Percentiles rank a stretch among this genome's conserved stretches.
Evolutionary conservation across 169 alveolate species (phyloP).

Genomic region (Ichthyophthirius multifiliis): DNA sequence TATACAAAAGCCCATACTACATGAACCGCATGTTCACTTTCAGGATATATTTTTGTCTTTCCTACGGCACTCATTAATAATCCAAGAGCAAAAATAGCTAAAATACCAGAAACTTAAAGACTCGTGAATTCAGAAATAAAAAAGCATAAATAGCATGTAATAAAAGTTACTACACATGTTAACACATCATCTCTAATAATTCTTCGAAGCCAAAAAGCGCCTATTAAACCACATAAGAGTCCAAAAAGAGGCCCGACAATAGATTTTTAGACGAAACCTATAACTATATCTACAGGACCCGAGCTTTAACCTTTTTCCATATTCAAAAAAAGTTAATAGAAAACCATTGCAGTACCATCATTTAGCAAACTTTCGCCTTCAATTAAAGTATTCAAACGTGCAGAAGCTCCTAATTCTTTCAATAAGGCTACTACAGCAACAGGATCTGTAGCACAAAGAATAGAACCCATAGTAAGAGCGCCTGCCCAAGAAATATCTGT

Average conservation of each 20-base stretch:
- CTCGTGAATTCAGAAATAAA: constrained; percentile 48
- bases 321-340: constrained; percentile 41
- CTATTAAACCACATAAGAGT: constrained; percentile 17
- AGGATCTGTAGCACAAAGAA: constrained; percentile 77
- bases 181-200: constrained; percentile 56
- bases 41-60: constrained; percentile 49
- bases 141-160: constrained; percentile 52
- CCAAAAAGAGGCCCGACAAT: constrained; percentile 34
- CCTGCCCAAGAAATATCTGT: constrained; percentile 47
- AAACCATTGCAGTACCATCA: constrained; percentile 75
- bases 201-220: constrained; percentile 51
- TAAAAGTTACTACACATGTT: constrained; percentile 49
- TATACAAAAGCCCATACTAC: constrained; percentile 54
- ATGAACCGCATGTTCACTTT: constrained; percentile 58
- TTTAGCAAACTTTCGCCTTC: constrained; percentile 66
- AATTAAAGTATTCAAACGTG: constrained; percentile 40
- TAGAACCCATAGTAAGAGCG: constrained; percentile 59
- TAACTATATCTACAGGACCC: constrained; percentile 36
- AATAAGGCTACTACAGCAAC: constrained; percentile 76
- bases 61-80: constrained; percentile 67
- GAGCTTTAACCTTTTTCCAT: constrained; percentile 43
- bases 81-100: constrained; percentile 63
- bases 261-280: constrained; percentile 38
- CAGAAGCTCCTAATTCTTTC: constrained; percentile 61
- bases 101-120: constrained; percentile 54